Evolutionary conservation across 1,284 basidiomycete species (phyloP).

Genomic region (Melanopsichium pennsylvanicum): DNA sequence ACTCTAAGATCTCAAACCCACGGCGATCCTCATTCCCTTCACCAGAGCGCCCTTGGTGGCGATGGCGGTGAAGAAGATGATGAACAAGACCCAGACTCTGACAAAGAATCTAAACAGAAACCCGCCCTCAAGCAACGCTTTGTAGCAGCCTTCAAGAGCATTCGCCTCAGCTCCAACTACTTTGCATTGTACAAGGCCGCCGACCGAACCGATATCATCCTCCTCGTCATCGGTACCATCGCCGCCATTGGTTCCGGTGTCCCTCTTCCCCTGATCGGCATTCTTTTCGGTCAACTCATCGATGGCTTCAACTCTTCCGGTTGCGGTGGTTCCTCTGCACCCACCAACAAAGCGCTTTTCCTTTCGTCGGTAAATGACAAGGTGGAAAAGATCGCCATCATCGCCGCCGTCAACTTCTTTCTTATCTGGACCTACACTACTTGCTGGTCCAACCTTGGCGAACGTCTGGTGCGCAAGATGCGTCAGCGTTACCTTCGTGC

Average conservation of each 20-base stretch:
- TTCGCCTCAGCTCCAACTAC: constrained; percentile 46
- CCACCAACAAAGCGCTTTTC: constrained; percentile 35
- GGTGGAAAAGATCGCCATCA: constrained; percentile 50
- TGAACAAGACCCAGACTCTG: neutral
- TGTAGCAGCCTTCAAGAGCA: constrained; percentile 7
- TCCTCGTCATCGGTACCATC: constrained; percentile 45
- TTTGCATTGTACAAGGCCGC: constrained; percentile 37
- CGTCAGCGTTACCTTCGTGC: constrained; percentile 67
- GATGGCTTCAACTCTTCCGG: constrained; percentile 53
- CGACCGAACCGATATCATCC: constrained; percentile 31
- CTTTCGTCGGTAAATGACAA: constrained; percentile 46
- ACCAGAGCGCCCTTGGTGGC: neutral
- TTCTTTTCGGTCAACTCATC: constrained; percentile 58
- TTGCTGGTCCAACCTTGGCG: constrained; percentile 56
- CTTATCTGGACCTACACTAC: constrained; percentile 60
- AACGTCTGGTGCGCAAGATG: constrained; percentile 54
- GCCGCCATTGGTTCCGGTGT: constrained; percentile 55
- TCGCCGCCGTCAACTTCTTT: constrained; percentile 57
- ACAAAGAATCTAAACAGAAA: constrained; percentile 2
- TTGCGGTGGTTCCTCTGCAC: constrained; percentile 19
- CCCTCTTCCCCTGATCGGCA: constrained; percentile 56
- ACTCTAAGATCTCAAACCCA: neutral
- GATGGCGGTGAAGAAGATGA: constrained; percentile 8
- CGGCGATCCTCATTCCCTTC: neutral
- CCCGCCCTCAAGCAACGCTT: constrained; percentile 5